These are phyloP conservation scores for Grigorovia humatica DNA, from an alignment of 805 yeast genomes.

Conservation along the genomic window DNA sequence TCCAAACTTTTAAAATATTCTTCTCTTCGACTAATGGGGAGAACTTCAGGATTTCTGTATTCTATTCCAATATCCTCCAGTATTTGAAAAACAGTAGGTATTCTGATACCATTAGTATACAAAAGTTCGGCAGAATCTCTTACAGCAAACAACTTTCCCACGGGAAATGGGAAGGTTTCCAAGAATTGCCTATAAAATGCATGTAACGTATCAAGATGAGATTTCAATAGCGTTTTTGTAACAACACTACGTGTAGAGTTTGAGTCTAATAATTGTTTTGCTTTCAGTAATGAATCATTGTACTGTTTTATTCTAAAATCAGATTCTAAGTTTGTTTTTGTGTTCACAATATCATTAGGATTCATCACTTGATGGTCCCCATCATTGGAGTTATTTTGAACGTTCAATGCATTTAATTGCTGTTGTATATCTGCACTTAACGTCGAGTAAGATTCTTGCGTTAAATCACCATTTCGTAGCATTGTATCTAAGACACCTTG, in stretches of 20 bases:
- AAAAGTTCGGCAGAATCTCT: slow-evolving; percentile 19
- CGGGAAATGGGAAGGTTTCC: background rate
- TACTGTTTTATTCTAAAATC: slow-evolving; percentile 8
- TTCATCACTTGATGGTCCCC: slow-evolving; percentile 1
- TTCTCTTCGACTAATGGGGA: slow-evolving; percentile 15
- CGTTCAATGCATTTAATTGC: slow-evolving; percentile 9
- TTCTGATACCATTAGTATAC: slow-evolving; percentile 21
- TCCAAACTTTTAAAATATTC: slow-evolving; percentile 22
- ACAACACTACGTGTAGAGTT: slow-evolving; percentile 14
- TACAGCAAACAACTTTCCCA: slow-evolving; percentile 1
- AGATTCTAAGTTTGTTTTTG: background rate
- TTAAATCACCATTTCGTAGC: slow-evolving; percentile 9
- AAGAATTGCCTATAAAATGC: slow-evolving; percentile 8
- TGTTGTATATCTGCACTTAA: slow-evolving; percentile 8
- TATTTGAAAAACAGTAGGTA: slow-evolving; percentile 21
- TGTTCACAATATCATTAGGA: background rate
- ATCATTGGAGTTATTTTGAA: background rate
- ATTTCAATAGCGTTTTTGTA: slow-evolving; percentile 10
- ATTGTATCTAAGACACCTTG: slow-evolving; percentile 9
- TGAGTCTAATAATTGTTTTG: slow-evolving; percentile 11
- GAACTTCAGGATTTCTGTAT: slow-evolving; percentile 8
- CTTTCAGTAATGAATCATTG: slow-evolving; percentile 14
- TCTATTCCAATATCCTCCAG: slow-evolving; percentile 22
- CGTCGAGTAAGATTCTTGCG: slow-evolving; percentile 4
- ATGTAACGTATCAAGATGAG: slow-evolving; percentile 11